phyloP scores from a whole-genome alignment of 805 yeast species.

The Hanseniaspora valbyensis region DNA sequence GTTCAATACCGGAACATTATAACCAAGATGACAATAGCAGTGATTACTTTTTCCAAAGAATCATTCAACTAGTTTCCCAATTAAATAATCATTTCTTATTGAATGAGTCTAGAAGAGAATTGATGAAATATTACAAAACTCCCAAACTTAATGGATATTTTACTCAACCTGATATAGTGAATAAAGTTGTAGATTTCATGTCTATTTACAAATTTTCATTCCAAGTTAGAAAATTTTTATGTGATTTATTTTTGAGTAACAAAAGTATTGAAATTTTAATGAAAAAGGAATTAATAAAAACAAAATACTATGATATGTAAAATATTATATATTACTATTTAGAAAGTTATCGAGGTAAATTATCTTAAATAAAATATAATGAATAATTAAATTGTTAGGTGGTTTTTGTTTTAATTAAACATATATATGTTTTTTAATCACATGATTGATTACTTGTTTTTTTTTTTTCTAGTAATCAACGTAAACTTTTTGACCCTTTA shows the following conservation, averaged over 20 bases:
- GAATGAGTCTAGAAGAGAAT: slow-evolving; percentile 12
- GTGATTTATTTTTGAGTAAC: slow-evolving; percentile 50
- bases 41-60: slow-evolving; percentile 26
- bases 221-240: slow-evolving; percentile 51
- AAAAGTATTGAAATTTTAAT: slow-evolving; percentile 43
- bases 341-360: too few species aligned
- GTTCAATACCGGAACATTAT: background rate
- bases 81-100: slow-evolving; percentile 44
- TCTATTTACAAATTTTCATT: slow-evolving; percentile 51
- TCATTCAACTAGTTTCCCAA: slow-evolving; percentile 37
- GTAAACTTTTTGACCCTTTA: too few species aligned
- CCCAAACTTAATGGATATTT: background rate
- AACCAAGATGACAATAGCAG: slow-evolving; percentile 15
- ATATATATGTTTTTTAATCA: background rate
- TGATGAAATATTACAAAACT: slow-evolving; percentile 10
- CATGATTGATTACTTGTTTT: background rate
- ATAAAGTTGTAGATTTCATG: slow-evolving; percentile 39
- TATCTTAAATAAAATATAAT: too few species aligned
- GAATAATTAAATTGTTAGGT: too few species aligned
- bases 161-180: slow-evolving; percentile 38
- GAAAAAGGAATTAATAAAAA: slow-evolving; percentile 32
- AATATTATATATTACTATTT: background rate
- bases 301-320: slow-evolving; percentile 2
- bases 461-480: background rate
- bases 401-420: background rate